Percentiles rank a stretch among this genome's conserved stretches.
phyloP scores from a whole-genome alignment of 1,284 basidiomycete genomes.

The Meira nashicola region DNA sequence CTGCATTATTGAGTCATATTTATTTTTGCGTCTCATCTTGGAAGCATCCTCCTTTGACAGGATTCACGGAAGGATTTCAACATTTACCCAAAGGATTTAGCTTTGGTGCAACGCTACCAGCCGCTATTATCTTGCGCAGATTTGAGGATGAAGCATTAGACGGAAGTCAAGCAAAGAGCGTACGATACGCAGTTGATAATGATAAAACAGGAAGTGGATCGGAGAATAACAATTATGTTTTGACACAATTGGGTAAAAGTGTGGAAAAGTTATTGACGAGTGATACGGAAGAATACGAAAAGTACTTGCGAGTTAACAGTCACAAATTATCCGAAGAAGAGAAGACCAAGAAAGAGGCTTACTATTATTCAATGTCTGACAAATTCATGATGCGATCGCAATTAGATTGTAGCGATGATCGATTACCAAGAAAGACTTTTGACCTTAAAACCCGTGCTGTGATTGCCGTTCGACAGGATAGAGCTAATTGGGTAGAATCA shows the following conservation, averaged over 20 bases:
- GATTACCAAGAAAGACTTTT: conserved; percentile 83
- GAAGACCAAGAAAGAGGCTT: conserved; percentile 52
- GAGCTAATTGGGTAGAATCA: conserved; percentile 68
- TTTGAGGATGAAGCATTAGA: conserved; percentile 1
- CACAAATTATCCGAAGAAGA: conserved; percentile 50
- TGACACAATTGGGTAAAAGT: conserved; percentile 66
- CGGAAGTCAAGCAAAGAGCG: background rate
- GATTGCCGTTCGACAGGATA: conserved; percentile 76
- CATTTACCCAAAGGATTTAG: conserved; percentile 68
- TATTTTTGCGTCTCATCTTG: conserved; percentile 63
- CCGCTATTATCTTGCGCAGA: conserved; percentile 62
- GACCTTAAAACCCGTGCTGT: conserved; percentile 93
- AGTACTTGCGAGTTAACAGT: conserved; percentile 59
- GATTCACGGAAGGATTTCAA: conserved; percentile 57
- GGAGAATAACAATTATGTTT: conserved; percentile 48
- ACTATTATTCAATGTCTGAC: conserved; percentile 60
- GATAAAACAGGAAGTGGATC: conserved; percentile 56
- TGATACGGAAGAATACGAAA: conserved; percentile 64
- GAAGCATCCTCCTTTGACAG: conserved; percentile 43
- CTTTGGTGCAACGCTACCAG: conserved; percentile 73
- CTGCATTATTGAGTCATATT: conserved; percentile 75
- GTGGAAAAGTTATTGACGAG: conserved; percentile 83
- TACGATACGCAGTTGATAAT: conserved; percentile 73
- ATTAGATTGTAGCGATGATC: conserved; percentile 76
- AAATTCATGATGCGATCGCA: conserved; percentile 89